Evolutionary conservation across 208 protist genomes (phyloP).

Genomic region (Acanthamoeba polyphaga): DNA sequence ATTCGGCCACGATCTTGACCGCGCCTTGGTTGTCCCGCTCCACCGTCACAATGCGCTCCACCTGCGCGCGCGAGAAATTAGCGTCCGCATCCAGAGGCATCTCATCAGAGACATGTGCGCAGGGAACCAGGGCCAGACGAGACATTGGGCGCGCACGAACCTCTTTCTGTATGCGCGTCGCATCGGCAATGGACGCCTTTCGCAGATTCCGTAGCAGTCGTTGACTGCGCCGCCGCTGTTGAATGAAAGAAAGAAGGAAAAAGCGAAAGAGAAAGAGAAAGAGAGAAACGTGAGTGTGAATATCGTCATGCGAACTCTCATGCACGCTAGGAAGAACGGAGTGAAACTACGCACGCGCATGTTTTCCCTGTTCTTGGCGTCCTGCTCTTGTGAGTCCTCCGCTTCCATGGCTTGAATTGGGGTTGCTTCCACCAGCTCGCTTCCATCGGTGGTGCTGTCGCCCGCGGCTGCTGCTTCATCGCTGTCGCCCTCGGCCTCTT

Average conservation of each 20-base stretch:
- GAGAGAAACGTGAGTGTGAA: neutral
- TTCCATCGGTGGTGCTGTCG: too few species aligned
- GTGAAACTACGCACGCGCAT: neutral
- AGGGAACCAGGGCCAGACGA: neutral
- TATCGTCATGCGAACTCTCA: too few species aligned
- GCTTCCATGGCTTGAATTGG: neutral
- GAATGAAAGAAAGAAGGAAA: too few species aligned
- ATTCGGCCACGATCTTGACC: slow-evolving; percentile 83
- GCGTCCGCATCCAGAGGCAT: neutral
- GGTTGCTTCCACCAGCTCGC: neutral
- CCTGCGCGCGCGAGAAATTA: neutral
- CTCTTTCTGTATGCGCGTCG: slow-evolving; percentile 42
- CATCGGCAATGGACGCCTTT: neutral
- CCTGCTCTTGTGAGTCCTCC: neutral
- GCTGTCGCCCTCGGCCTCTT: too few species aligned
- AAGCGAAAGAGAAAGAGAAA: neutral
- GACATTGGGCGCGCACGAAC: neutral
- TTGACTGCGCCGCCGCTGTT: neutral
- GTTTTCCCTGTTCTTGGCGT: neutral
- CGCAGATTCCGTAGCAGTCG: neutral
- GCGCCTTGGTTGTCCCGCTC: slow-evolving; percentile 78
- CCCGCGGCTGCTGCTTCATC: too few species aligned
- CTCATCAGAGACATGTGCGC: neutral
- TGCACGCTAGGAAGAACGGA: too few species aligned
- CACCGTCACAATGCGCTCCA: slow-evolving; percentile 71